A percentile compares a stretch with the other conserved stretches of the same genome.
Conservation (phyloP, 345 rosid species). For the Orychophragmus violaceus region DNA sequence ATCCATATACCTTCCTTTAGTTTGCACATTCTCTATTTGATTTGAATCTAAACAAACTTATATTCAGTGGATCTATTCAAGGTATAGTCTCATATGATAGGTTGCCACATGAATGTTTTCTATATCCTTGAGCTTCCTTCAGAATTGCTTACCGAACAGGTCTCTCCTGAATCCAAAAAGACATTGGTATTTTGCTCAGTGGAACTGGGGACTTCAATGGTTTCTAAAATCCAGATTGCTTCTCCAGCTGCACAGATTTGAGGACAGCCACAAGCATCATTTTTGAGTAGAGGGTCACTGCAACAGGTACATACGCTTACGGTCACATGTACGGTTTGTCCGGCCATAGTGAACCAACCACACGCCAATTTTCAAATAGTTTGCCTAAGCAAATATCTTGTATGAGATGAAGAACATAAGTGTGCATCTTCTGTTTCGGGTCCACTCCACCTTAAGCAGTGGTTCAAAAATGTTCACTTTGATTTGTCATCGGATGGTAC, state of each 20-base stretch:
- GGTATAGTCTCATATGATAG: constrained; percentile 18
- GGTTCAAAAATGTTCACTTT: background rate
- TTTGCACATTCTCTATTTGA: background rate
- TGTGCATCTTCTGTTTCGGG: background rate
- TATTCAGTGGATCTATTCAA: background rate
- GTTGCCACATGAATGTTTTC: background rate
- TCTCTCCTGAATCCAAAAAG: background rate
- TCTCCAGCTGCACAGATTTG: no score
- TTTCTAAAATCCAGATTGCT: no score
- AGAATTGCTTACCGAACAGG: background rate
- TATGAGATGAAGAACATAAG: background rate
- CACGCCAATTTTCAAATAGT: background rate
- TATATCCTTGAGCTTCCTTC: background rate
- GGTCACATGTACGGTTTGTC: no score
- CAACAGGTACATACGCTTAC: no score
- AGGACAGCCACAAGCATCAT: background rate
- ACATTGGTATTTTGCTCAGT: background rate
- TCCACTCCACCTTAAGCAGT: background rate
- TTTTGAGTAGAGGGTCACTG: background rate
- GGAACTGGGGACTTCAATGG: background rate
- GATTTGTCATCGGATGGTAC: background rate
- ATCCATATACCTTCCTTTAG: background rate
- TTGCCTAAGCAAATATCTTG: background rate
- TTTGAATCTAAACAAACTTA: background rate
- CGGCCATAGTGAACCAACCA: no score